Evolutionary conservation across 2,329 filamentous ascomycete species (phyloP).

Genomic region (Amauroascus niger): DNA sequence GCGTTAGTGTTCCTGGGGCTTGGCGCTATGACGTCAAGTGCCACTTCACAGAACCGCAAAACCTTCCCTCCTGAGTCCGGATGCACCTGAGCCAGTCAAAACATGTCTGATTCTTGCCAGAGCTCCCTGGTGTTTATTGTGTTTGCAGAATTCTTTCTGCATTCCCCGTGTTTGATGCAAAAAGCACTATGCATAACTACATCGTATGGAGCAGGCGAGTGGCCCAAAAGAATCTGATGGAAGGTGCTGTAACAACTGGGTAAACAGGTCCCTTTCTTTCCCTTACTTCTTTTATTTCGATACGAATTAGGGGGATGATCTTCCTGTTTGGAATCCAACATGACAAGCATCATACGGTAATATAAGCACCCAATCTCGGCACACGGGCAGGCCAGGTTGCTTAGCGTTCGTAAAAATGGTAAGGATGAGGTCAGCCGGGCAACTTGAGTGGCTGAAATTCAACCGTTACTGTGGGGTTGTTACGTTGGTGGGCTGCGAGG

Average conservation of each 20-base stretch:
- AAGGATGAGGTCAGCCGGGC: conserved; percentile 11
- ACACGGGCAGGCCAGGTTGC: neutral
- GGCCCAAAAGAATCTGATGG: too few relatives aligned
- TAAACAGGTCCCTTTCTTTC: neutral
- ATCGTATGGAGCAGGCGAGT: too few relatives aligned
- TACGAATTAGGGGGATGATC: conserved; percentile 10
- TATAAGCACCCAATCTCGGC: neutral
- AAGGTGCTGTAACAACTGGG: neutral
- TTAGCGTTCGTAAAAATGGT: neutral
- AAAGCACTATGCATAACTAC: too few relatives aligned
- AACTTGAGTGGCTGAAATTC: neutral
- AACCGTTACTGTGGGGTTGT: conserved; percentile 5
- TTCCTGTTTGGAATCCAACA: neutral
- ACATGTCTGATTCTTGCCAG: too few relatives aligned
- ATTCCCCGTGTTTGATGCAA: too few relatives aligned
- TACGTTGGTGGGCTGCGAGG: neutral
- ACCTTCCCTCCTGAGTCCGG: neutral
- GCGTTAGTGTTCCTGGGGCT: conserved; percentile 12
- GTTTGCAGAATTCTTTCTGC: too few relatives aligned
- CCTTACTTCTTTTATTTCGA: neutral
- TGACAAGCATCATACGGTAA: conserved; percentile 8
- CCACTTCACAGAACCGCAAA: conserved; percentile 6
- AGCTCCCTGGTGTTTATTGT: neutral
- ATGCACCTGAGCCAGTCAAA: neutral
- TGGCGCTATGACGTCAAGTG: conserved; percentile 10